These are phyloP conservation scores for Metschnikowia colocasiae DNA, from an alignment of 805 yeast species.

Conservation along the genomic window DNA sequence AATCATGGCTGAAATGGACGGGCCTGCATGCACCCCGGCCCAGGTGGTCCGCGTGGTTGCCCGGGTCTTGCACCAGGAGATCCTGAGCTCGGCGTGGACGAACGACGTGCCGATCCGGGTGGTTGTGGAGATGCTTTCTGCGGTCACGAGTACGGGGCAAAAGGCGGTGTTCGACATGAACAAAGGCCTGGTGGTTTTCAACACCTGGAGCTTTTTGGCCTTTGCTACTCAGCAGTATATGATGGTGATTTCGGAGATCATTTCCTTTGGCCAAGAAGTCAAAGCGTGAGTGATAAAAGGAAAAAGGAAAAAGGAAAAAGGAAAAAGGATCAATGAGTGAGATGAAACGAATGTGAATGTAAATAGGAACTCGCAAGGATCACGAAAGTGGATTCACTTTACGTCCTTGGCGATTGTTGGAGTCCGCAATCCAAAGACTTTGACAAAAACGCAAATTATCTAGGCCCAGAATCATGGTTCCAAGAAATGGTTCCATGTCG, in stretches of 20 bases:
- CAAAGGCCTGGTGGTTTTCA: neutral
- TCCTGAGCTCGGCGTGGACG: neutral
- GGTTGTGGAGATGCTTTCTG: neutral
- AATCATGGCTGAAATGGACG: neutral
- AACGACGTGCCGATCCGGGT: neutral
- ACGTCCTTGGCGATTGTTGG: no score
- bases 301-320: no score
- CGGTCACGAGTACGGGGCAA: constrained; percentile 3
- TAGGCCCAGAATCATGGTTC: no score
- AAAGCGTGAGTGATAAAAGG: neutral
- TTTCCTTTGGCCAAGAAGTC: neutral
- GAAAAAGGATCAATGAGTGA: no score
- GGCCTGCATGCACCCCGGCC: neutral
- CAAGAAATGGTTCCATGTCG: no score
- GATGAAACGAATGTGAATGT: neutral
- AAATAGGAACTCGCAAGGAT: neutral
- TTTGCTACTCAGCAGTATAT: constrained; percentile 1
- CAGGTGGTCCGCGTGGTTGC: neutral
- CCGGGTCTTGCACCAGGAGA: neutral
- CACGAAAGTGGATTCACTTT: no score
- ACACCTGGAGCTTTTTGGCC: neutral
- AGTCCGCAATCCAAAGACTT: no score
- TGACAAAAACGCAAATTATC: no score
- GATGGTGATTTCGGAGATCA: neutral
- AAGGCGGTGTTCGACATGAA: constrained; percentile 4